These are phyloP conservation scores for Talaromyces piceae DNA, from an alignment of 2,329 filamentous ascomycete genomes.

Conservation along the genomic window DNA sequence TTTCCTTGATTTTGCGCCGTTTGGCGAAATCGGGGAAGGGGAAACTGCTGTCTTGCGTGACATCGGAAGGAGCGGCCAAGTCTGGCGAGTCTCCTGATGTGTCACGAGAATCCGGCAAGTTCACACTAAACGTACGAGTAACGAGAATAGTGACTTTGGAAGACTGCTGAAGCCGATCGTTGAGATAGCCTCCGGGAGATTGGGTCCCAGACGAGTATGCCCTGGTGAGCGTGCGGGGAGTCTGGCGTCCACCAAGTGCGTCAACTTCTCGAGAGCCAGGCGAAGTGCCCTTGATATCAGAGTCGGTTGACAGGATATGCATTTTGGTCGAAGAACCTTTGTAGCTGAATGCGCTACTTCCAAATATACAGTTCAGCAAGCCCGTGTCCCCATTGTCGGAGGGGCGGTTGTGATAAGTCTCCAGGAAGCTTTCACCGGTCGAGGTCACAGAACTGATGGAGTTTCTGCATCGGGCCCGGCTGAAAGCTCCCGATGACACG, in stretches of 20 bases:
- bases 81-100: slow-evolving; percentile 28
- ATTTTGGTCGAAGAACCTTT: slow-evolving; percentile 54
- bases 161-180: slow-evolving; percentile 24
- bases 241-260: slow-evolving; percentile 12
- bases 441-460: slow-evolving; percentile 36
- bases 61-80: slow-evolving; percentile 23
- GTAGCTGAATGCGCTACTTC: slow-evolving; percentile 51
- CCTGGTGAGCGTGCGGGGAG: slow-evolving; percentile 26
- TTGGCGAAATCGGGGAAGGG: slow-evolving; percentile 34
- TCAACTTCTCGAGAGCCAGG: slow-evolving; percentile 16
- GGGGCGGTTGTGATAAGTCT: slow-evolving; percentile 28
- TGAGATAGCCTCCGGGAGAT: slow-evolving; percentile 12
- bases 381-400: slow-evolving; percentile 46
- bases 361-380: slow-evolving; percentile 53
- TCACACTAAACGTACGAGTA: slow-evolving; percentile 53
- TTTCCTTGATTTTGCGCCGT: slow-evolving; percentile 42
- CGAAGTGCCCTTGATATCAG: slow-evolving; percentile 22
- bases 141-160: slow-evolving; percentile 48
- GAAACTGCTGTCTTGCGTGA: slow-evolving; percentile 27
- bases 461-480: slow-evolving; percentile 37
- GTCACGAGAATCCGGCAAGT: slow-evolving; percentile 41
- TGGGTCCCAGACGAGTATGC: slow-evolving; percentile 32
- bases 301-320: slow-evolving; percentile 46
- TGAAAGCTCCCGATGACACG: slow-evolving; percentile 30
- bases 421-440: slow-evolving; percentile 19